Evolutionary conservation across 2,329 filamentous ascomycete genomes (phyloP).

Genomic region (Aplosporella prunicola): DNA sequence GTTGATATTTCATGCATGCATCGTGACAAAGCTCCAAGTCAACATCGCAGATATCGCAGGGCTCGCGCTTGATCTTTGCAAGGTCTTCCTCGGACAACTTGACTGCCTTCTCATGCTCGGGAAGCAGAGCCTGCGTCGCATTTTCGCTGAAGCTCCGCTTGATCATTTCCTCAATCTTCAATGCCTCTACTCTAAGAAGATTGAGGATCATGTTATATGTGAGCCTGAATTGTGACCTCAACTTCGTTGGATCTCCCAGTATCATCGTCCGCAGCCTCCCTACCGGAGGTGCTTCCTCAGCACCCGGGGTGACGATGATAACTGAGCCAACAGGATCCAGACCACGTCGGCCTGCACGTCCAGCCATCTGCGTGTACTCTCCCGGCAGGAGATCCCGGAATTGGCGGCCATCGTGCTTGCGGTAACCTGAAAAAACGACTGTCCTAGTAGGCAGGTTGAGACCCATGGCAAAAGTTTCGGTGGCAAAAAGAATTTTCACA

Average conservation of each 20-base stretch:
- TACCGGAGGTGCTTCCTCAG: slow-evolving; percentile 81
- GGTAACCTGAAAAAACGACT: slow-evolving; percentile 93
- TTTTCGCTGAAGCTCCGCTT: slow-evolving; percentile 99
- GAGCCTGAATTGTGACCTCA: slow-evolving; percentile 89
- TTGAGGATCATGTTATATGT: slow-evolving; percentile 99
- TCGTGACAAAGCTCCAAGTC: slow-evolving; percentile 74
- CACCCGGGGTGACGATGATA: slow-evolving; percentile 75
- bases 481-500: slow-evolving; percentile 94
- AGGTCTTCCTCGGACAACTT: slow-evolving; percentile 86
- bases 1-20: slow-evolving; percentile 69
- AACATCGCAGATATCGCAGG: slow-evolving; percentile 71
- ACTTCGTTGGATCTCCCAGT: slow-evolving; percentile 85
- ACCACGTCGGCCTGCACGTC: slow-evolving; percentile 83
- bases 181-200: slow-evolving; percentile 81
- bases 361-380: slow-evolving; percentile 98
- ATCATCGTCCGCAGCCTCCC: slow-evolving; percentile 85
- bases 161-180: slow-evolving; percentile 99
- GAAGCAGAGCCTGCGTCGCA: slow-evolving; percentile 85
- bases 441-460: slow-evolving; percentile 91
- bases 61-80: slow-evolving; percentile 77
- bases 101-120: slow-evolving; percentile 92
- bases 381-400: slow-evolving; percentile 88
- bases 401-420: slow-evolving; percentile 87
- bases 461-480: slow-evolving; percentile 98
- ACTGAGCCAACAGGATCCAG: slow-evolving; percentile 88